Base-by-base conservation (phyloP, 2,329 filamentous ascomycete species). In the Penicillium sclerotigenum region DNA sequence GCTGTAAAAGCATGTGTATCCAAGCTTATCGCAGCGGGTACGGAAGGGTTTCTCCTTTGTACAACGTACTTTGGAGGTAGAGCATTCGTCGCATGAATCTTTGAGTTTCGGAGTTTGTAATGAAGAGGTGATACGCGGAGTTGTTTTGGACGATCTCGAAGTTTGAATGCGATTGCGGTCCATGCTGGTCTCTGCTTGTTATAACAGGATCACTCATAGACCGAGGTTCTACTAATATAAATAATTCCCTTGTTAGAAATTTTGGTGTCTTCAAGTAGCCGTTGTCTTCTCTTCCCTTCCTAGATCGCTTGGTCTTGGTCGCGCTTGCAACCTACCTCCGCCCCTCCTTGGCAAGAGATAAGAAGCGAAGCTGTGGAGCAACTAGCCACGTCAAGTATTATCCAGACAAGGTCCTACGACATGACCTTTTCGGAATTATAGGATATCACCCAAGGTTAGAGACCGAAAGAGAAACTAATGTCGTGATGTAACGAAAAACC, bases 1-100 rank as follows among this genome's bases (percentile, higher is more conserved):
- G 48, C 64, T 66, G 45, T 64, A 66, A 40, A 64, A 63, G 42
- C 63, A 65, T 31, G 56, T 50, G 31, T 65, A 59, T 4, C 61
- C 63, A 20, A 62, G 40, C 43, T 60, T 61, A 18, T 61, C 50
- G 50, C 62, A 64, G 10, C 62, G 61, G 10, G 56, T 33, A 50
- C 62, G 63, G 5, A 40, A 47, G 4, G 62, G 62, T 14, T 59
- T 63, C 22, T 54, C 51, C 43, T 61, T 64, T 9, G 56, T 57
- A 34, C 61, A 64, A 20, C 57, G 54, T 11, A 64, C 52, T 31
- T 64, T 64, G 2, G 62, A 63, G 34, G 52, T n/a, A 14, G 62
- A 59, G 31, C 62, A 63, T 31, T 33, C 56, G 33, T 62, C 59
- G 18, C 60, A 63, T 5, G 49, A 52, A 45, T 52, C 49, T 13